Percentiles rank a stretch among this genome's conserved stretches.
These are phyloP conservation scores for Penicillium crystallinum DNA, from an alignment of 495 filamentous ascomycete species.

Conservation along the genomic window DNA sequence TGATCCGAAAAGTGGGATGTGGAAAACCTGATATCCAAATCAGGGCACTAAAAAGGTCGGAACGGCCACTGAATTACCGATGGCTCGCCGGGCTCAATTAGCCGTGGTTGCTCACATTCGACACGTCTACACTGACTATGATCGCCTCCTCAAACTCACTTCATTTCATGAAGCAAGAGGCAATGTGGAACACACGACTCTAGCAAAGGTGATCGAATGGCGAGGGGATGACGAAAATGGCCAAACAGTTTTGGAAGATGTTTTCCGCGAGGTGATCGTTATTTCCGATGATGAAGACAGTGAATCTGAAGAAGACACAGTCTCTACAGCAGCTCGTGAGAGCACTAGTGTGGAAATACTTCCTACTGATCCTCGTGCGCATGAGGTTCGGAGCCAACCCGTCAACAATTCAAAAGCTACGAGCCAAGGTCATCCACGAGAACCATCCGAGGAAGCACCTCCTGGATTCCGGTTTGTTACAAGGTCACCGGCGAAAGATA, in stretches of 20 bases:
- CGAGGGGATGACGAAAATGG: constrained; percentile 79
- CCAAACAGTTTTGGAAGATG: constrained; percentile 69
- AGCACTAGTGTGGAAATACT: constrained; percentile 38
- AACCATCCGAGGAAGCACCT: constrained; percentile 34
- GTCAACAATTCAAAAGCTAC: constrained; percentile 17
- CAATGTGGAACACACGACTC: constrained; percentile 61
- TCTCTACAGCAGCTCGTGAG: constrained; percentile 14
- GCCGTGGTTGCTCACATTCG: constrained; percentile 83
- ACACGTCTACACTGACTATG: constrained; percentile 82
- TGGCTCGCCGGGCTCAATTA: constrained; percentile 73
- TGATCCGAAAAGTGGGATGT: constrained; percentile 9
- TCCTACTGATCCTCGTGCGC: constrained; percentile 29
- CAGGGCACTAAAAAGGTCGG: constrained; percentile 61
- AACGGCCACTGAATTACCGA: constrained; percentile 55
- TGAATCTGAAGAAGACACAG: constrained; percentile 45
- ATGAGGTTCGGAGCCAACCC: constrained; percentile 32
- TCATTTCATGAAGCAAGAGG: constrained; percentile 65
- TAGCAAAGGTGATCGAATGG: constrained; percentile 77
- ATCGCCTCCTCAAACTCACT: constrained; percentile 62
- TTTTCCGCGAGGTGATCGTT: constrained; percentile 74
- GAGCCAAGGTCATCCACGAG: constrained; percentile 17
- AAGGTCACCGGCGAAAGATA: constrained; percentile 21
- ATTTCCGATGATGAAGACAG: constrained; percentile 76
- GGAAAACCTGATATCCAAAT: constrained; percentile 15
- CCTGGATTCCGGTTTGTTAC: constrained; percentile 35